Evolutionary conservation across 1,284 basidiomycete genomes (phyloP).

Genomic region (Ustilago hordei): DNA sequence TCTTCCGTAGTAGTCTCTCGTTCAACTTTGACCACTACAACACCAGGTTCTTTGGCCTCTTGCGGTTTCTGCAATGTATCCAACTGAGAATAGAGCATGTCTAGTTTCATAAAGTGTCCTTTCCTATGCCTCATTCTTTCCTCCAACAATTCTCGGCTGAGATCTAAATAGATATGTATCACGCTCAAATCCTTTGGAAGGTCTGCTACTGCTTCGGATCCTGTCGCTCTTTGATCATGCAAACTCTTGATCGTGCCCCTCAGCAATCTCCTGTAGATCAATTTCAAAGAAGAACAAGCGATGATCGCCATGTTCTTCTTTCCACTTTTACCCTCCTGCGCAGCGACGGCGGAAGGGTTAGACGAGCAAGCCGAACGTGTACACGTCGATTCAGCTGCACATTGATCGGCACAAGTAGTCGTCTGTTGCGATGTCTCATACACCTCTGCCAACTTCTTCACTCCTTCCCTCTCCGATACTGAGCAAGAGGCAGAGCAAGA

Average conservation of each 20-base stretch:
- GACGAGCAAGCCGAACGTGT: no score
- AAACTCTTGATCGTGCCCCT: slow-evolving; percentile 69
- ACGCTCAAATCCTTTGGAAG: slow-evolving; percentile 70
- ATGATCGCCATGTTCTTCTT: slow-evolving; percentile 72
- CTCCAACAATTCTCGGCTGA: slow-evolving; percentile 76
- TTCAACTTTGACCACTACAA: slow-evolving; percentile 21
- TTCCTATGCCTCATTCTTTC: slow-evolving; percentile 79
- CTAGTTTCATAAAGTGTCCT: slow-evolving; percentile 88
- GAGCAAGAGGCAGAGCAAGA: no score
- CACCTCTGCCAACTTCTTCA: slow-evolving; percentile 21
- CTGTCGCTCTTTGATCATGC: slow-evolving; percentile 69
- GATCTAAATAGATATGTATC: slow-evolving; percentile 86
- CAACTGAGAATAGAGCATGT: slow-evolving; percentile 88
- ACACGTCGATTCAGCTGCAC: background rate
- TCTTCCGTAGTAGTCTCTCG: slow-evolving; percentile 12
- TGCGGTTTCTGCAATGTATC: slow-evolving; percentile 80
- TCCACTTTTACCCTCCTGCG: background rate
- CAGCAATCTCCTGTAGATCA: slow-evolving; percentile 83
- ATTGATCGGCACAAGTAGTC: background rate
- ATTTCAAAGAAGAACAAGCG: slow-evolving; percentile 87
- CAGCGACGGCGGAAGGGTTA: no score
- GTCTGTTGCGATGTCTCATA: slow-evolving; percentile 22
- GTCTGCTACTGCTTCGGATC: slow-evolving; percentile 24
- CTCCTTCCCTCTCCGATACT: background rate
- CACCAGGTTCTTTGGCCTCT: slow-evolving; percentile 14